phyloP scores from a whole-genome alignment of 108 stramenopile genomes.

The Licmophora abbreviata region DNA sequence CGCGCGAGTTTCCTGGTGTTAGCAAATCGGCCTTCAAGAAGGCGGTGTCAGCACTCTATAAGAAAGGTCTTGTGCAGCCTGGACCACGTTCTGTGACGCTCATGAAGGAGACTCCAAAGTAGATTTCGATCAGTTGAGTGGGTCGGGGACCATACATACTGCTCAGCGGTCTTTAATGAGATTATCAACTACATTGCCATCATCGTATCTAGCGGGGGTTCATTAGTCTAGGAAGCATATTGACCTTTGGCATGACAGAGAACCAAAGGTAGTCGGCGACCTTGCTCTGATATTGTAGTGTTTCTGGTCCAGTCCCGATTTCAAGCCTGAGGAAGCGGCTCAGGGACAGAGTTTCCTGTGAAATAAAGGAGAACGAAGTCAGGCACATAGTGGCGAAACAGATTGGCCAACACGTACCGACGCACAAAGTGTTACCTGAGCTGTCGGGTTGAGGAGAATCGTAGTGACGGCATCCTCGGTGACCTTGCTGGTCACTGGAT shows the following conservation, averaged over 20 bases:
- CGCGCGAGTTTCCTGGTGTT: conserved; percentile 55
- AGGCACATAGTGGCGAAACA: neutral
- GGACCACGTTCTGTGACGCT: conserved; percentile 41
- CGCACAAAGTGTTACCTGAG: conserved; percentile 19
- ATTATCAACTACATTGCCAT: no score
- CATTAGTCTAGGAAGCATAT: conserved; percentile 75
- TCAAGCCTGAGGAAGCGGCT: conserved; percentile 61
- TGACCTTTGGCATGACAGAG: conserved; percentile 76
- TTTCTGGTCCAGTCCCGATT: conserved; percentile 72
- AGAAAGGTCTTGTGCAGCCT: conserved; percentile 50
- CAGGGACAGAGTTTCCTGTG: conserved; percentile 55
- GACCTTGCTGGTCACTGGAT: conserved; percentile 23
- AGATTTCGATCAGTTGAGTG: no score
- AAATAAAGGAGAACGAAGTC: neutral
- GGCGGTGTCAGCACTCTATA: conserved; percentile 56
- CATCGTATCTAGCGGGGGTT: conserved; percentile 14
- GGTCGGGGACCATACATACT: no score
- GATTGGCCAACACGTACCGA: neutral
- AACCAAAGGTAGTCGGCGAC: conserved; percentile 84
- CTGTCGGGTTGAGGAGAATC: conserved; percentile 72
- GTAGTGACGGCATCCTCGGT: conserved; percentile 70
- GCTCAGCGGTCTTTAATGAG: no score
- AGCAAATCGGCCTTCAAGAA: conserved; percentile 36
- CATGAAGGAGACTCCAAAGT: conserved; percentile 18
- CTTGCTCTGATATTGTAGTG: conserved; percentile 66